Conservation (phyloP, 768 basidiomycete genomes). For the Melanogaster broomeanus region DNA sequence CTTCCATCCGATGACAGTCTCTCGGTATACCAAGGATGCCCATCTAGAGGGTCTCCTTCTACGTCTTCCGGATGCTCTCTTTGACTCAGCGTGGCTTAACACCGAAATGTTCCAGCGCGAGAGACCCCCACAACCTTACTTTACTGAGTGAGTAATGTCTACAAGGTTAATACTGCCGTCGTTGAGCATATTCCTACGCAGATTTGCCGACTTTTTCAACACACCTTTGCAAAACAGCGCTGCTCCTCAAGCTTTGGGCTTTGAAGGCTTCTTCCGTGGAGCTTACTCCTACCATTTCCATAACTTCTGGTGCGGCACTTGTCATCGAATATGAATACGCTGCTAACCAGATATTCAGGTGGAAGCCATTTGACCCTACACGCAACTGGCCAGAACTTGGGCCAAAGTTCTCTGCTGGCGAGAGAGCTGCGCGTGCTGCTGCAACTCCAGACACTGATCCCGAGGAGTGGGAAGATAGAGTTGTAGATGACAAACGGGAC, state of each 20-base stretch:
- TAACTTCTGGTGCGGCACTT: slow-evolving; percentile 73
- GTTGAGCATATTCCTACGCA: slow-evolving; percentile 29
- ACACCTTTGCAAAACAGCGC: slow-evolving; percentile 73
- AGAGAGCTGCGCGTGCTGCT: slow-evolving; percentile 61
- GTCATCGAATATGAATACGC: not conserved
- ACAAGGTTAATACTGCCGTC: not conserved
- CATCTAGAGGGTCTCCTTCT: slow-evolving; percentile 80
- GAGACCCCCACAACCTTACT: slow-evolving; percentile 92
- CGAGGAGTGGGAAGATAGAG: slow-evolving; percentile 41
- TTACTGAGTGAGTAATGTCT: slow-evolving; percentile 63
- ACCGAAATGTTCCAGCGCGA: slow-evolving; percentile 91
- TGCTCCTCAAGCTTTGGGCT: slow-evolving; percentile 84
- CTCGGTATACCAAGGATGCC: slow-evolving; percentile 88
- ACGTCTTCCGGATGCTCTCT: slow-evolving; percentile 91
- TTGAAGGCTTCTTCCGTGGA: slow-evolving; percentile 95
- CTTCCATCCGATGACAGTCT: slow-evolving; percentile 97
- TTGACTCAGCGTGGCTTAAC: slow-evolving; percentile 96
- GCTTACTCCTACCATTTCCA: slow-evolving; percentile 97
- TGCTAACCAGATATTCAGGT: slow-evolving; percentile 51
- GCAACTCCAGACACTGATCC: slow-evolving; percentile 32
- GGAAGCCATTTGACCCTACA: slow-evolving; percentile 90
- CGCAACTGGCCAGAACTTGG: slow-evolving; percentile 98
- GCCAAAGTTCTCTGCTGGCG: slow-evolving; percentile 70
- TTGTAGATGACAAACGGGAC: slow-evolving; percentile 73
- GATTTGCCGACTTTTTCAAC: slow-evolving; percentile 89